phyloP scores from a whole-genome alignment of 2,329 filamentous ascomycete genomes.

The Trichoderma guizhouense region DNA sequence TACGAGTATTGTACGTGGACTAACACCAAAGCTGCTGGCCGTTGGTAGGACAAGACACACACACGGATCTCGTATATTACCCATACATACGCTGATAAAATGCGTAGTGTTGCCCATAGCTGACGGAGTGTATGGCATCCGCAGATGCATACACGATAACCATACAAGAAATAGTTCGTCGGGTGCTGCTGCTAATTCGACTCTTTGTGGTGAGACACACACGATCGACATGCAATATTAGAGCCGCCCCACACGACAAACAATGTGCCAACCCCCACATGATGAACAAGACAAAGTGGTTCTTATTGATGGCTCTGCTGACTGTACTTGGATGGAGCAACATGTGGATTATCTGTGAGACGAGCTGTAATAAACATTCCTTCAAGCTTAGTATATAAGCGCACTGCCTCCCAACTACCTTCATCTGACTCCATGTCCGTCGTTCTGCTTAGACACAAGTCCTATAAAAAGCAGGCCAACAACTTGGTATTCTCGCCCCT shows the following conservation, averaged over 20 bases:
- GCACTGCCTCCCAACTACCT: not conserved
- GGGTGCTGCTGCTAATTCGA: not conserved
- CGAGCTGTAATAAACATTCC: not conserved
- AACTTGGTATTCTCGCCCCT: not conserved
- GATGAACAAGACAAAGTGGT: not conserved
- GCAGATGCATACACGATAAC: not conserved
- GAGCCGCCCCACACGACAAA: conserved; percentile 10
- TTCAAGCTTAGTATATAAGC: not conserved
- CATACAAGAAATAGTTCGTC: not conserved
- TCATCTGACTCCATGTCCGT: not conserved
- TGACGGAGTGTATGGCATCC: not conserved
- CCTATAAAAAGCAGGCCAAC: not conserved
- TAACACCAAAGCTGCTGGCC: not conserved
- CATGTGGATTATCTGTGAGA: not conserved
- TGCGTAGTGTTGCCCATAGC: not conserved
- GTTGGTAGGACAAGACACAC: not conserved
- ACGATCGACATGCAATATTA: conserved; percentile 6
- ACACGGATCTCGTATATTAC: not conserved
- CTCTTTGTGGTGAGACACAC: not conserved
- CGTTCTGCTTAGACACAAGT: not conserved
- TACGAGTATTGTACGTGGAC: not conserved
- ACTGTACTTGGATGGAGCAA: not conserved
- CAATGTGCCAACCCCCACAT: not conserved
- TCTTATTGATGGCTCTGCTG: not conserved
- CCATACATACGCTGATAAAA: not conserved